These are phyloP conservation scores for Lactifluus echinatus DNA, from an alignment of 768 basidiomycete species.

Conservation along the genomic window DNA sequence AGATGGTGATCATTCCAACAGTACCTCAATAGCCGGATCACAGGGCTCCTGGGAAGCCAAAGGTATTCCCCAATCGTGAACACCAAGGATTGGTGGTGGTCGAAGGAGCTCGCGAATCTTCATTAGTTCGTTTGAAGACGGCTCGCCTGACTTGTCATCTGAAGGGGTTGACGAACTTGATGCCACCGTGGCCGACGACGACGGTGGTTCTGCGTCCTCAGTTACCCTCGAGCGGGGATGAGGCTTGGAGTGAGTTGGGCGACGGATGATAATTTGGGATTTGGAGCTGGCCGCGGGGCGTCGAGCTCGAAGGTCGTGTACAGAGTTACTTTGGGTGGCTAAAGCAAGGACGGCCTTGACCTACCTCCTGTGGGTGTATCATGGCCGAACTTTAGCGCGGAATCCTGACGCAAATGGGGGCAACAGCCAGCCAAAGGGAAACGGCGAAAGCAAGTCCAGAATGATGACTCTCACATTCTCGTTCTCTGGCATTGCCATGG, in stretches of 20 bases:
- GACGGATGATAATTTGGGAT: slow-evolving; percentile 19
- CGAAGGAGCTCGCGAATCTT: slow-evolving; percentile 47
- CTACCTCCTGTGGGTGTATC: slow-evolving; percentile 14
- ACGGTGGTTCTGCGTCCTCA: slow-evolving; percentile 4
- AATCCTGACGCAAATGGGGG: slow-evolving; percentile 20
- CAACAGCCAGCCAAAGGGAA: slow-evolving; percentile 21
- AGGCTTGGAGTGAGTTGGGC: slow-evolving; percentile 16
- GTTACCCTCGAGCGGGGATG: slow-evolving; percentile 15
- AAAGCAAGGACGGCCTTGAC: background rate
- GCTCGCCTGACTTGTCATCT: slow-evolving; percentile 2
- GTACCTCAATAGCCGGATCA: slow-evolving; percentile 57
- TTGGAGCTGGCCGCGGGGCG: slow-evolving; percentile 7
- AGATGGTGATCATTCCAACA: background rate
- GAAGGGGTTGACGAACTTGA: slow-evolving; percentile 7
- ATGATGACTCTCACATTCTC: slow-evolving; percentile 22
- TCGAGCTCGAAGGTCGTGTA: background rate
- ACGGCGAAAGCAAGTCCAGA: slow-evolving; percentile 19
- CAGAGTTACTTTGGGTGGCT: background rate
- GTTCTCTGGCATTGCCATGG: background rate
- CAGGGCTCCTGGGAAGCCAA: slow-evolving; percentile 43
- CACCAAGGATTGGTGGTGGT: slow-evolving; percentile 56
- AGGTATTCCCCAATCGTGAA: slow-evolving; percentile 74
- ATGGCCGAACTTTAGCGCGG: slow-evolving; percentile 15
- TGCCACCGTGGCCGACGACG: background rate
- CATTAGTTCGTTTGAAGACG: slow-evolving; percentile 34